Evolutionary conservation across 2,329 filamentous ascomycete species (phyloP).

Genomic region (Ramichloridium luteum): DNA sequence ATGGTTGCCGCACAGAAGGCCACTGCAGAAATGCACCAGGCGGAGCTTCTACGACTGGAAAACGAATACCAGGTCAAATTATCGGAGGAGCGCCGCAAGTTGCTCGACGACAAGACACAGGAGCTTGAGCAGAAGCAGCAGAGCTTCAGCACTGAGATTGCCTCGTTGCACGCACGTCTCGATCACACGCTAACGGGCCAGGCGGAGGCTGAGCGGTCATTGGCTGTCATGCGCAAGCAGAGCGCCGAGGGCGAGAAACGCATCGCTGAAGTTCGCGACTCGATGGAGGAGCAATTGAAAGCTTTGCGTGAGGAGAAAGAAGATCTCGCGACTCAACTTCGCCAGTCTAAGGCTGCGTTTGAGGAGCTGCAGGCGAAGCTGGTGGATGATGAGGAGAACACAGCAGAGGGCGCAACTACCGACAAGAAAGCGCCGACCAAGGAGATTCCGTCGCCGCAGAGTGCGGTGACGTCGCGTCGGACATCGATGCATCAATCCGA

Average conservation of each 20-base stretch:
- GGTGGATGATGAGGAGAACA: neutral
- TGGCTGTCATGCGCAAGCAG: slow-evolving; percentile 13
- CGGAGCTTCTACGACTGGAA: slow-evolving; percentile 8
- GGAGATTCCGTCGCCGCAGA: slow-evolving; percentile 1
- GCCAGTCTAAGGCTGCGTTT: slow-evolving; percentile 10
- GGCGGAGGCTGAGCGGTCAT: slow-evolving; percentile 15
- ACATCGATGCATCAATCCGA: slow-evolving; percentile 5
- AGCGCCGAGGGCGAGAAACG: slow-evolving; percentile 13
- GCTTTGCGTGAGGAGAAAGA: slow-evolving; percentile 11
- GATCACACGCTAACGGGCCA: slow-evolving; percentile 18
- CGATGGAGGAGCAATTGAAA: slow-evolving; percentile 9
- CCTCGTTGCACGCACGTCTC: slow-evolving; percentile 15
- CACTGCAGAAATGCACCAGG: slow-evolving; percentile 7
- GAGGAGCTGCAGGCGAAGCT: slow-evolving; percentile 9
- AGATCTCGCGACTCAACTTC: slow-evolving; percentile 12
- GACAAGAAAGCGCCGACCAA: slow-evolving; percentile 4
- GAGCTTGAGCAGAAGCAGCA: slow-evolving; percentile 8
- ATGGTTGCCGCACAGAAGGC: too few relatives aligned
- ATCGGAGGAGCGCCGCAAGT: slow-evolving; percentile 8
- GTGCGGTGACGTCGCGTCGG: neutral
- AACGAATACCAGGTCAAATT: slow-evolving; percentile 8
- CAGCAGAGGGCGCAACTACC: slow-evolving; percentile 5
- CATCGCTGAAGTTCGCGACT: slow-evolving; percentile 9
- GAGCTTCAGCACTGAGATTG: slow-evolving; percentile 9
- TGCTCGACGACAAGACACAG: slow-evolving; percentile 6